Evolutionary conservation across 768 basidiomycete genomes (phyloP), one percentile per base, ranked within the genome.

Genomic region (Naematelia aurantialba): DNA sequence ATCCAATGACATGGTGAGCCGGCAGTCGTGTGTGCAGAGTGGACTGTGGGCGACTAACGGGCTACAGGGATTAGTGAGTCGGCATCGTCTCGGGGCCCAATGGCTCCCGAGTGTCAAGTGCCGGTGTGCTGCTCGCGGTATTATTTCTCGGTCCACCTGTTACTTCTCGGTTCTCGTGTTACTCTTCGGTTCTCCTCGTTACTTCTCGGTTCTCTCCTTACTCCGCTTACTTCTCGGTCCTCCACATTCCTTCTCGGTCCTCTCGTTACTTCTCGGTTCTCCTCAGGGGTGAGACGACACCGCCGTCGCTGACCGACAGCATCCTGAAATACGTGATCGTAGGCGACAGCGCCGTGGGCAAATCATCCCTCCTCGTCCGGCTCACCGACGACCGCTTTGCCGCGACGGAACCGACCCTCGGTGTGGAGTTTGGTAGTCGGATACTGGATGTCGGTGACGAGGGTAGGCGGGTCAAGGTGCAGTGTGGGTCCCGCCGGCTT

Each of bases 401-500:
- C 30, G 87, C 89, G 68, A 89, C 89, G 14, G 89, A 91, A 75
- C 89, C 91, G 48, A 92, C 91, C 45, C 86, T 91, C 66, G 91
- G 91, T 31, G 91, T 94, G 27, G 91, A 96, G 73, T 96, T 93
- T 75, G 91, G 91, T 30, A 89, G 88, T 39, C 89, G 92, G 76
- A 79, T 93, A 17, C 85, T 93, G 55, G 84, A 85, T 0, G 83
- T 93, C 45, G 88, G 87, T 4, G 57, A 62, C 58, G 85, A 87
- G 69, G 84, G 85, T 67, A 92, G 90, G 79, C 83, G 89, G 44
- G 83, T 92, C 50, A 93, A 94, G 75, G 82, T 92, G 39, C 91
- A 93, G 82, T 91, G 89, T 89, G 74, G 70, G 87, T 79, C 26
- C 17, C 39, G 21, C n/a, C n/a, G n/a, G 2, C 24, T 31, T 8